Base-by-base conservation (phyloP, 176 grass and related monocot species). In the Triticum urartu region DNA sequence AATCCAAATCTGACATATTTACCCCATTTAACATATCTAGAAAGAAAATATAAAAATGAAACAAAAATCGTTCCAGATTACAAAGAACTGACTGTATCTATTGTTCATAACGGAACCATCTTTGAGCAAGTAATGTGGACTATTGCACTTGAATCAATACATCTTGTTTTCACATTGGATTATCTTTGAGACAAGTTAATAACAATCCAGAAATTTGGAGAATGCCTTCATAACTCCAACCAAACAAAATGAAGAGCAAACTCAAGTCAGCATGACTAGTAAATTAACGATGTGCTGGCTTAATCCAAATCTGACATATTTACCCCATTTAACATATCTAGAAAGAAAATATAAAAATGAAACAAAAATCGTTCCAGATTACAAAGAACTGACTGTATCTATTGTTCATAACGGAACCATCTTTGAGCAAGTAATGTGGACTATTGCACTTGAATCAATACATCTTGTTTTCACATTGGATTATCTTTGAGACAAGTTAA, bases 181-280 rank as follows among this genome's bases (percentile, higher is more conserved):
- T 40, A 63, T 75, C 39, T 21, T 35, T 24, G 11, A 25, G 14
- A 67, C 62, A 81, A n/a, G 39, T 45, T 34, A 26, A 26, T 5
- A 64, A 70, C 18, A 56, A 68, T 34, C 79, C 39, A 81, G 62
- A 48, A 30, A 60, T 81, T 67, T 81, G 60, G 38, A 61, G 59
- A 78, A 60, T 3, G 4, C 20, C 6, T 78, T 45, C 26, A 35
- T 35, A 68, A 69, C 48, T 82, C 15, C 7, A 2, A 60, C 52
- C 75, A 83, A 26, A 52, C 70, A 25, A 58, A 17, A 70, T 59
- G 15, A 21, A 21, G 17, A 39, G 14, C 54, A 54, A 83, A 64
- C 48, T 60, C 7, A 26, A 39, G 47, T 69, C 18, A 58, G 39
- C 6, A 72, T 20, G 67, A 59, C 12, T 40, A 74, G 22, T 47